Conservation (phyloP, 176 grass and related monocot genomes). For the Eragrostis nindensis region DNA sequence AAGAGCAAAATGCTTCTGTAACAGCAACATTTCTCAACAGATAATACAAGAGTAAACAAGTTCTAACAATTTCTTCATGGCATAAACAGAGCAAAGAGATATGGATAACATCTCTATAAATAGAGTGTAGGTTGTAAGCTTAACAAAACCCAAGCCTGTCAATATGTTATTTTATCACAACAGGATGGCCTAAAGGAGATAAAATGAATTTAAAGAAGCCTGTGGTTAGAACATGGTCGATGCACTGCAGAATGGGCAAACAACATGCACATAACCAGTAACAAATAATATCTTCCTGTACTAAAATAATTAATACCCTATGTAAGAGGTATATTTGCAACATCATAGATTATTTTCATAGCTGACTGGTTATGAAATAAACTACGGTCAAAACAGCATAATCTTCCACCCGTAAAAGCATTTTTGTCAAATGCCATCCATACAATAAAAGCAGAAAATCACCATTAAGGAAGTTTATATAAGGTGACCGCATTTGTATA, state of each 20-base stretch:
- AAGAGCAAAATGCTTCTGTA: neutral
- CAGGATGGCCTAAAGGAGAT: constrained; percentile 2
- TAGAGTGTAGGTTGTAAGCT: neutral
- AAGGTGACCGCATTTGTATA: neutral
- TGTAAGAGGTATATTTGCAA: constrained; percentile 11
- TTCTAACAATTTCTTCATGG: constrained; percentile 5
- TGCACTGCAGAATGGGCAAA: neutral
- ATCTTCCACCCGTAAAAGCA: neutral
- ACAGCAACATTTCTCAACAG: constrained; percentile 28
- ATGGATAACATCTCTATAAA: constrained; percentile 16
- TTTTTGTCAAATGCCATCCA: neutral
- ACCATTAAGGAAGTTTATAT: neutral
- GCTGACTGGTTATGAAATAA: neutral
- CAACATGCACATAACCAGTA: constrained; percentile 17
- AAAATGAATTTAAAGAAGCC: neutral
- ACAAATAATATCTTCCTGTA: neutral
- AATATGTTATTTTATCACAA: constrained; percentile 1
- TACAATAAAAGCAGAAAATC: constrained; percentile 1
- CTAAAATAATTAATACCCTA: constrained; percentile 1
- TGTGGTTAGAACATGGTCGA: constrained; percentile 3
- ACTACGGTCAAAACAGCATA: constrained; percentile 2
- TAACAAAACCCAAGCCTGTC: constrained; percentile 15
- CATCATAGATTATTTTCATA: neutral
- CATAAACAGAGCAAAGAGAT: constrained; percentile 13
- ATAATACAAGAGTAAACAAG: constrained; percentile 2